Conservation (phyloP, 352 stramenopile species). For the Globisporangium nagaii region DNA sequence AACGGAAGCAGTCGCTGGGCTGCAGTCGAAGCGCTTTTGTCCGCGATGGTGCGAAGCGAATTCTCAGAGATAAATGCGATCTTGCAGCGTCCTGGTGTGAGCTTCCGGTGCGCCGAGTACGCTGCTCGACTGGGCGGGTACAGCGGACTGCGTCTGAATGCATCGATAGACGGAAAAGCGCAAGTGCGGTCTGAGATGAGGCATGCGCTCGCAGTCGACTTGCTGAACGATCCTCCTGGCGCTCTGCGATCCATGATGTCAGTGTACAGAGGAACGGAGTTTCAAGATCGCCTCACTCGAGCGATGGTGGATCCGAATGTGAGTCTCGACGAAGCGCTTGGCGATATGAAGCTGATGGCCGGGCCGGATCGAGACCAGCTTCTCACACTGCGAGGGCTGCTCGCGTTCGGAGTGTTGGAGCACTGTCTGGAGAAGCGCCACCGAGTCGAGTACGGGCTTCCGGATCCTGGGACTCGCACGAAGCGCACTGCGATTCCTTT, state of each 20-base stretch:
- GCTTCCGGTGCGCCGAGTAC: slow-evolving; percentile 31
- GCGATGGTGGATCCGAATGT: slow-evolving; percentile 27
- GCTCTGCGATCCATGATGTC: slow-evolving; percentile 41
- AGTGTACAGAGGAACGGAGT: not conserved
- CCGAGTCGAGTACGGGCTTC: slow-evolving; percentile 76
- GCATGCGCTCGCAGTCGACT: slow-evolving; percentile 41
- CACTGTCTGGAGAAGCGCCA: slow-evolving; percentile 85
- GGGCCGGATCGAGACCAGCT: slow-evolving; percentile 31
- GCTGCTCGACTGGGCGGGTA: slow-evolving; percentile 27
- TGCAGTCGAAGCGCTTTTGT: slow-evolving; percentile 48
- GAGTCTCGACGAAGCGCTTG: slow-evolving; percentile 20
- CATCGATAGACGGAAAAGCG: slow-evolving; percentile 12
- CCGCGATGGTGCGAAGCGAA: no score
- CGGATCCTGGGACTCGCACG: slow-evolving; percentile 18
- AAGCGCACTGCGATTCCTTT: slow-evolving; percentile 87
- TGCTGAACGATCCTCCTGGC: slow-evolving; percentile 59
- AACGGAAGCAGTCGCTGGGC: slow-evolving; percentile 46
- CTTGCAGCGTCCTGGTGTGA: no score
- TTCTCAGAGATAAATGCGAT: no score
- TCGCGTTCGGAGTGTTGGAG: slow-evolving; percentile 73
- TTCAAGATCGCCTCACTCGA: slow-evolving; percentile 20
- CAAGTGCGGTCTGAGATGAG: slow-evolving; percentile 19
- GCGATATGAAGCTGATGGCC: slow-evolving; percentile 1
- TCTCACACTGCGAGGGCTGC: slow-evolving; percentile 62
- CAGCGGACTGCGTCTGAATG: slow-evolving; percentile 36